A percentile compares a stretch with the other conserved stretches of the same genome.
phyloP scores from a whole-genome alignment of 805 yeast species.

The Naumovozyma castellii region DNA sequence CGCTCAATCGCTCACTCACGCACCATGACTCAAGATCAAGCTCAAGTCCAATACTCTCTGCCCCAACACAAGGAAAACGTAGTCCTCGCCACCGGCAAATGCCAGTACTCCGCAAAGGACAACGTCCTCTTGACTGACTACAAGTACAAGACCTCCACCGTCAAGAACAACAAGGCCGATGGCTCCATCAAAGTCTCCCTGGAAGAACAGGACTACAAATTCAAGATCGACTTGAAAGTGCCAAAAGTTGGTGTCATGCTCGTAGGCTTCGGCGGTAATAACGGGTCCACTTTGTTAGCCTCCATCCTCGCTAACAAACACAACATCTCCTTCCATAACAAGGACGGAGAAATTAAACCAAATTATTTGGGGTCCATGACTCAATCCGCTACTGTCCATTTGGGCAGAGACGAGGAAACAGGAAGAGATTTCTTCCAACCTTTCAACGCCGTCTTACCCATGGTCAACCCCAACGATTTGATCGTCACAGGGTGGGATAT shows the following conservation, averaged over 20 bases:
- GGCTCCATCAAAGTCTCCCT: slow-evolving; percentile 63
- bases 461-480: slow-evolving; percentile 83
- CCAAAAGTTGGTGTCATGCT: slow-evolving; percentile 84
- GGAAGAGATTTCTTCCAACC: slow-evolving; percentile 91
- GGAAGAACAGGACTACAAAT: slow-evolving; percentile 62
- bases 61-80: not conserved
- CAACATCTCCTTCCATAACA: slow-evolving; percentile 67
- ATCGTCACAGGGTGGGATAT: slow-evolving; percentile 95
- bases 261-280: slow-evolving; percentile 95
- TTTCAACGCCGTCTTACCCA: slow-evolving; percentile 79
- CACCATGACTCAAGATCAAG: not conserved
- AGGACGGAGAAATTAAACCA: slow-evolving; percentile 57
- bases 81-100: not conserved
- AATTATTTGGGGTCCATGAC: slow-evolving; percentile 93
- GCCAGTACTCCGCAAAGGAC: not conserved
- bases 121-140: slow-evolving; percentile 3
- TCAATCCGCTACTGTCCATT: slow-evolving; percentile 80
- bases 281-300: slow-evolving; percentile 85
- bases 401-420: slow-evolving; percentile 64
- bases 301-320: slow-evolving; percentile 79
- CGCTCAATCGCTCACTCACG: not conserved
- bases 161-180: slow-evolving; percentile 43
- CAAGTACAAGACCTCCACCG: slow-evolving; percentile 6
- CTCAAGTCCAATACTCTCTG: not conserved
- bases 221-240: slow-evolving; percentile 70